Conservation (phyloP, 2,329 filamentous ascomycete species). For the Pseudomassariella vexata region DNA sequence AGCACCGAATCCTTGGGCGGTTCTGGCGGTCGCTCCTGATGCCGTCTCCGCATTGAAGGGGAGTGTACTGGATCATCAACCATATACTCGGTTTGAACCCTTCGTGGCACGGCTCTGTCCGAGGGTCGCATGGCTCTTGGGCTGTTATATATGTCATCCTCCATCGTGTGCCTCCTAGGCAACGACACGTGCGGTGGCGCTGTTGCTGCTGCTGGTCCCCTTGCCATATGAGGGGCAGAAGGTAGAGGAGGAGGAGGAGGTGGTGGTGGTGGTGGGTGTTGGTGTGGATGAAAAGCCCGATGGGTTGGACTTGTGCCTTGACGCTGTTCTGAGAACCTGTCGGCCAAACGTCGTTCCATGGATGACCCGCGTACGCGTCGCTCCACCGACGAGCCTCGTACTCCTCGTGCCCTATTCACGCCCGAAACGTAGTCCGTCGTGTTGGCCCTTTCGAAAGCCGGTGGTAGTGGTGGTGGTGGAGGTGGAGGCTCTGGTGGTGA, state of each 20-base stretch:
- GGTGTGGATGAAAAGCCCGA: slow-evolving; percentile 17
- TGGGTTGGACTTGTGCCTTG: slow-evolving; percentile 18
- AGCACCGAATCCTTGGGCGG: slow-evolving; percentile 21
- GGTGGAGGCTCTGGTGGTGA: slow-evolving; percentile 28
- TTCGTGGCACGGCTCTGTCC: slow-evolving; percentile 20
- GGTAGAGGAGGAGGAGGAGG: slow-evolving; percentile 18
- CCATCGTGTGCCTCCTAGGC: slow-evolving; percentile 33
- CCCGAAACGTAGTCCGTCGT: slow-evolving; percentile 37
- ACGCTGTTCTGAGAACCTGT: slow-evolving; percentile 41
- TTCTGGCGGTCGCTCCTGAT: slow-evolving; percentile 8
- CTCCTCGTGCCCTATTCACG: slow-evolving; percentile 35
- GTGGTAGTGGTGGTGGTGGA: slow-evolving; percentile 16
- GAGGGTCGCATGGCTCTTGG: slow-evolving; percentile 22
- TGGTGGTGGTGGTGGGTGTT: too few relatives aligned
- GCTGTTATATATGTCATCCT: slow-evolving; percentile 32
- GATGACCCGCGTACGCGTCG: slow-evolving; percentile 36
- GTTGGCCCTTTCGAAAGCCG: slow-evolving; percentile 28
- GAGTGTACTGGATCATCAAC: slow-evolving; percentile 18
- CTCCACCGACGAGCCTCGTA: slow-evolving; percentile 33
- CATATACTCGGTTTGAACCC: slow-evolving; percentile 18
- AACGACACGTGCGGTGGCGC: slow-evolving; percentile 19
- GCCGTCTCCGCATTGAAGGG: slow-evolving; percentile 13
- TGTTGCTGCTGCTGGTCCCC: slow-evolving; percentile 20
- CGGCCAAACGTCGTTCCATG: slow-evolving; percentile 44
- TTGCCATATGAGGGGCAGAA: slow-evolving; percentile 19